Evolutionary conservation across 108 stramenopile genomes (phyloP).

Genomic region (Mediolabrus comicus): DNA sequence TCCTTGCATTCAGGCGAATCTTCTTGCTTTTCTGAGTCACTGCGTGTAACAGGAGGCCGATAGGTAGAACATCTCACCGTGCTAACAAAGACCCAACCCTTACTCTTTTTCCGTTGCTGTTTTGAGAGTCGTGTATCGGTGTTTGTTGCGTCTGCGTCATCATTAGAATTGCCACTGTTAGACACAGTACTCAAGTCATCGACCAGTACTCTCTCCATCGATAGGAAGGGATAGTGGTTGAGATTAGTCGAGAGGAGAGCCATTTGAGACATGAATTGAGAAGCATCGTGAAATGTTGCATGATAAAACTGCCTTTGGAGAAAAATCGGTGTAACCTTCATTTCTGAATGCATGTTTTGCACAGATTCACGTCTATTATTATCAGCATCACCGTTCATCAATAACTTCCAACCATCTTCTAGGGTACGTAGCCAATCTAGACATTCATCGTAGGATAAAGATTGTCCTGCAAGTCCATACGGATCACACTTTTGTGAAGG

Average conservation of each 20-base stretch:
- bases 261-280: constrained; percentile 25
- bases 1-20: not conserved
- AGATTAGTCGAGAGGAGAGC: constrained; percentile 27
- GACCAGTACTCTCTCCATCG: constrained; percentile 40
- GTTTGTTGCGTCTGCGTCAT: not conserved
- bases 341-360: not conserved
- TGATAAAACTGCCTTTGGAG: constrained; percentile 35
- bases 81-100: constrained; percentile 43
- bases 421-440: constrained; percentile 22
- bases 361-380: not conserved
- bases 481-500: constrained; percentile 45
- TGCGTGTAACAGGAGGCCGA: constrained; percentile 16
- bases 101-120: constrained; percentile 14
- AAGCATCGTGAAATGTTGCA: constrained; percentile 30
- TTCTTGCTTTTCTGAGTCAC: not conserved
- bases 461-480: constrained; percentile 36
- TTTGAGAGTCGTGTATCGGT: not conserved
- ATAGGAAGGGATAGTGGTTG: constrained; percentile 40
- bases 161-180: not conserved
- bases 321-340: constrained; percentile 11
- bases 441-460: constrained; percentile 26
- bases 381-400: not conserved
- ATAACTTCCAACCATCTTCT: constrained; percentile 34
- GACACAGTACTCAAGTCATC: constrained; percentile 26
- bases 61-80: constrained; percentile 39